phyloP scores from a whole-genome alignment of 768 basidiomycete genomes.

The Tremella fuciformis region DNA sequence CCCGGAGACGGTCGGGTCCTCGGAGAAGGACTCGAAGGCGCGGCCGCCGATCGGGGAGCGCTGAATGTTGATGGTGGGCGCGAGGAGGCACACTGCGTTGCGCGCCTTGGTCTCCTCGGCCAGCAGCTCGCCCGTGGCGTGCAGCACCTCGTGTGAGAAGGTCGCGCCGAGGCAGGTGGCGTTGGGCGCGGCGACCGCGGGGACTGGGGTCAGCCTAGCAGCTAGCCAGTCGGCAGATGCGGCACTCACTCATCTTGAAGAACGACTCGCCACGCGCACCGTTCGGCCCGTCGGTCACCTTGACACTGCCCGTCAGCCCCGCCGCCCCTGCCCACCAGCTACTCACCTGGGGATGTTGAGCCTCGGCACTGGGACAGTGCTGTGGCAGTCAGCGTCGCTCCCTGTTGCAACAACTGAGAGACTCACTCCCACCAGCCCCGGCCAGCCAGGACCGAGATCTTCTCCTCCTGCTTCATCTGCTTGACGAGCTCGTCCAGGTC shows the following conservation, averaged over 20 bases:
- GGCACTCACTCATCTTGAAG: conserved; percentile 44
- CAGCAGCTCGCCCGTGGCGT: conserved; percentile 61
- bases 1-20: conserved; percentile 66
- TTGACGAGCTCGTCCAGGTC: conserved; percentile 58
- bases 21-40: conserved; percentile 68
- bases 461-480: background rate
- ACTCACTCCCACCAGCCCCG: background rate
- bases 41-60: conserved; percentile 53
- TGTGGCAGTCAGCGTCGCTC: conserved; percentile 56
- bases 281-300: conserved; percentile 73
- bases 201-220: conserved; percentile 54
- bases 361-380: conserved; percentile 54
- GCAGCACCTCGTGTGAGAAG: conserved; percentile 63
- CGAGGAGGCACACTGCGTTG: conserved; percentile 62
- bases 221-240: conserved; percentile 47
- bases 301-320: conserved; percentile 64
- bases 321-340: conserved; percentile 60
- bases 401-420: background rate
- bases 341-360: conserved; percentile 59
- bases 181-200: conserved; percentile 65
- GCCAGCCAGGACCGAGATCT: conserved; percentile 1
- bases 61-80: conserved; percentile 74
- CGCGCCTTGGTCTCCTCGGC: conserved; percentile 67
- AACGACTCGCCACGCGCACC: conserved; percentile 61
- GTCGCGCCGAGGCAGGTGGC: conserved; percentile 69